Base-by-base conservation (phyloP, 2,329 filamentous ascomycete genomes). In the Delphinella strobiligena region DNA sequence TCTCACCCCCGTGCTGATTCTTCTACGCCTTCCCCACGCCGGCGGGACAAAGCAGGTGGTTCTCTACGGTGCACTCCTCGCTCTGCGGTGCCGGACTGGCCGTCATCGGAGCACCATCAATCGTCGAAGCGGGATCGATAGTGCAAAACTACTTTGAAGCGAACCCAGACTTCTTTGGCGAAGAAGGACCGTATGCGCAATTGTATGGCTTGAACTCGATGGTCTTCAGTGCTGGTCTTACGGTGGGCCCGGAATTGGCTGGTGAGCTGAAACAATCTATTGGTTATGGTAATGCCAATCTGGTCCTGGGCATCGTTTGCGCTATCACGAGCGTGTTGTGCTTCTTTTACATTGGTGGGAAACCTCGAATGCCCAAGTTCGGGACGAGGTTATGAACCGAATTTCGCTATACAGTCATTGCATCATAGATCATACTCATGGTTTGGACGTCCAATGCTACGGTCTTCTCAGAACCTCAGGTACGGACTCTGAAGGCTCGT, bases 171-270 rank as follows among this genome's bases (percentile, higher is more conserved):
- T 60, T 73, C 37, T 79, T 78, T 46, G 71, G 72, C 1, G 55
- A 61, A 1, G 61, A 69, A 4, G 71, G 72, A 0, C 75, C 76
- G 0, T 79, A 79, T 50, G 76, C 75, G 2, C 78, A 81, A 54
- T 61, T 80, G 0, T 82, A 80, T 52, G 75, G 72, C 2, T 60
- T 81, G 43, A 78, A 74, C 48, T 74, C 69, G n/a, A 69, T 80
- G 63, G 66, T 75, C 1, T 80, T 77, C 53, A 72, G 69, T 43
- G 57, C 63, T 0, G 78, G 78, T 0, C 56, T 80, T 37, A 71
- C 75, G 0, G 38, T 78, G 4, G 78, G 78, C 0, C 78, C 78
- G 0, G 51, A 78, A 11, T 53, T 75, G 36, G 70, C 68, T 5
- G 76, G 75, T 0, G 51, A 50, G 8, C 48, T 77, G 47, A 70